phyloP scores from a whole-genome alignment of 192 early-diverging fungal genomes.

The Podila horticola region DNA sequence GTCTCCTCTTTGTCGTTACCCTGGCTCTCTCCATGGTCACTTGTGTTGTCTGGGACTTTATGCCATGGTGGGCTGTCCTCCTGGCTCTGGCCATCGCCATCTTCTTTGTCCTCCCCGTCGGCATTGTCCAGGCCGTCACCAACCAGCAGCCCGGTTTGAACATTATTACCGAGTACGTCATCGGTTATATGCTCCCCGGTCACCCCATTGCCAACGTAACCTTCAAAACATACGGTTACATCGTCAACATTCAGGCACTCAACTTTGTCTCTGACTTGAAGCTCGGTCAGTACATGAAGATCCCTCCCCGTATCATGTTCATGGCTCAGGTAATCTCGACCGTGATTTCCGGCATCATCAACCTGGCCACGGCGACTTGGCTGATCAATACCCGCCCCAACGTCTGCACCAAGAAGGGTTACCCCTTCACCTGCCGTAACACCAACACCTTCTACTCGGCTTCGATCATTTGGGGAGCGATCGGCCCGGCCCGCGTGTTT shows the following conservation, averaged over 20 bases:
- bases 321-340: constrained; percentile 62
- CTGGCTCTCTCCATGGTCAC: constrained; percentile 55
- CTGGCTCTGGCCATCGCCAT: constrained; percentile 64
- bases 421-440: constrained; percentile 56
- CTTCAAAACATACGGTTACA: constrained; percentile 86
- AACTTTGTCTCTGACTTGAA: constrained; percentile 75
- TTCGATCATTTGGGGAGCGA: constrained; percentile 77
- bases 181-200: constrained; percentile 80
- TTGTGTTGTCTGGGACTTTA: constrained; percentile 55
- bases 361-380: constrained; percentile 50
- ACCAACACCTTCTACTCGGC: constrained; percentile 67
- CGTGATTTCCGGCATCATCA: constrained; percentile 61
- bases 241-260: constrained; percentile 76
- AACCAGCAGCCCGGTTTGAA: constrained; percentile 56
- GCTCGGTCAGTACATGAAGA: constrained; percentile 77
- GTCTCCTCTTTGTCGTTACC: constrained; percentile 52
- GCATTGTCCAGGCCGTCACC: constrained; percentile 79
- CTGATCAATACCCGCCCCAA: constrained; percentile 44
- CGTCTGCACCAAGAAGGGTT: constrained; percentile 49
- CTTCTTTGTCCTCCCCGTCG: constrained; percentile 79
- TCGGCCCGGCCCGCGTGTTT: constrained; percentile 72
- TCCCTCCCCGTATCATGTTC: constrained; percentile 69
- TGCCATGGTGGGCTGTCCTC: constrained; percentile 81
- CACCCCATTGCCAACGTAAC: constrained; percentile 81
- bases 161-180: constrained; percentile 85